Conservation (phyloP, 2,329 filamentous ascomycete species). For the Aspergillus sp. region DNA sequence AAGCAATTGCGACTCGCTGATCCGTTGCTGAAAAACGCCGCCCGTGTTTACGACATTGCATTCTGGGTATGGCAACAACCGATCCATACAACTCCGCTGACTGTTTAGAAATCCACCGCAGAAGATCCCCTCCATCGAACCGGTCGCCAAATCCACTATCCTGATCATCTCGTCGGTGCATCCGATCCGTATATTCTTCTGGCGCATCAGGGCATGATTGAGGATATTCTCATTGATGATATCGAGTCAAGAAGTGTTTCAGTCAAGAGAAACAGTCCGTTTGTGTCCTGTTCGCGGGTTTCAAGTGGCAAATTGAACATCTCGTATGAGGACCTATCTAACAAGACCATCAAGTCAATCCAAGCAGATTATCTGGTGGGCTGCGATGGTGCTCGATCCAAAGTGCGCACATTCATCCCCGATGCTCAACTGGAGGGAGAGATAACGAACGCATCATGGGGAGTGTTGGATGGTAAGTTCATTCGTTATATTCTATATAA, state of each 20-base stretch:
- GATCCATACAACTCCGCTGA: too few relatives aligned
- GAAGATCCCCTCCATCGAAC: conserved; percentile 54
- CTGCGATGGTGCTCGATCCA: conserved; percentile 69
- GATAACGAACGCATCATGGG: conserved; percentile 59
- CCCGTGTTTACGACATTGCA: conserved; percentile 68
- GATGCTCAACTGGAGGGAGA: conserved; percentile 45
- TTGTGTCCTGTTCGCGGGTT: conserved; percentile 47
- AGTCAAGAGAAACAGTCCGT: conserved; percentile 61
- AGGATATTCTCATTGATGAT: conserved; percentile 66
- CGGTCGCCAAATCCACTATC: conserved; percentile 65
- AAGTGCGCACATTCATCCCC: conserved; percentile 61
- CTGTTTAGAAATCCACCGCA: conserved; percentile 31
- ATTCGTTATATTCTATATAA: fast-evolving
- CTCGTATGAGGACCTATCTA: conserved; percentile 33
- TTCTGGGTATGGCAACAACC: conserved; percentile 54
- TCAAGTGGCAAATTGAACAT: conserved; percentile 37
- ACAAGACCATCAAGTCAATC: conserved; percentile 39
- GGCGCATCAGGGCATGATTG: conserved; percentile 70
- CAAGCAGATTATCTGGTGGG: conserved; percentile 63
- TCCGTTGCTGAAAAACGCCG: conserved; percentile 60
- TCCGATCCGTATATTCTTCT: conserved; percentile 52
- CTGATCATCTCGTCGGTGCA: conserved; percentile 44
- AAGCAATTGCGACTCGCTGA: conserved; percentile 70
- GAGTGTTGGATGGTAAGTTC: conserved; percentile 63
- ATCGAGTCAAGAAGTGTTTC: conserved; percentile 59